These are phyloP conservation scores for Phaeosphaeriaceae sp. DNA, from an alignment of 2,329 filamentous ascomycete genomes.

Conservation along the genomic window DNA sequence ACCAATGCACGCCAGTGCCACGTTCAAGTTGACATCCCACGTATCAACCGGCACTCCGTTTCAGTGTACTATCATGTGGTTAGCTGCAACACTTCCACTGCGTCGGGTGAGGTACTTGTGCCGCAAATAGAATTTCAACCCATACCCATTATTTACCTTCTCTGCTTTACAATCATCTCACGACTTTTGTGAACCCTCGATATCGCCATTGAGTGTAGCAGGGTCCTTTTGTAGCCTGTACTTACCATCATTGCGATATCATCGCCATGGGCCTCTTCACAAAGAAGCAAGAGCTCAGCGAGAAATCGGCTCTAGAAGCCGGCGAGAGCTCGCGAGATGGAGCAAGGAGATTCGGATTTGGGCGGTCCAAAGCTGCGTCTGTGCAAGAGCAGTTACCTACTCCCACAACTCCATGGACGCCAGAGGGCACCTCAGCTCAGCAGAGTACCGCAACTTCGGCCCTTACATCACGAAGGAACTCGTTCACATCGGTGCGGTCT, in stretches of 20 bases:
- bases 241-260: background rate
- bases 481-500: constrained; percentile 19
- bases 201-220: background rate
- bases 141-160: background rate
- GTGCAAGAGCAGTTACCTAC: constrained; percentile 19
- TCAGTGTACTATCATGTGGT: constrained; percentile 1
- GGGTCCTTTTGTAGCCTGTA: background rate
- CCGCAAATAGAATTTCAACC: background rate
- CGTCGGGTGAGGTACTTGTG: background rate
- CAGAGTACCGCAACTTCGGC: constrained; percentile 16
- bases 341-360: constrained; percentile 13
- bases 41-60: background rate
- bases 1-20: background rate
- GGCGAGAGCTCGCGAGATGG: constrained; percentile 7
- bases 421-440: constrained; percentile 12
- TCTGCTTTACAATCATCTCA: background rate
- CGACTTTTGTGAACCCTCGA: background rate
- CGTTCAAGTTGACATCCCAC: constrained; percentile 1
- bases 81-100: background rate
- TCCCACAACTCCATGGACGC: constrained; percentile 17
- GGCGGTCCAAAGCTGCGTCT: constrained; percentile 19
- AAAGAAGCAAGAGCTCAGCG: constrained; percentile 11
- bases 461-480: constrained; percentile 26
- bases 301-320: constrained; percentile 11
- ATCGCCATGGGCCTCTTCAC: constrained; percentile 10